phyloP scores from a whole-genome alignment of 2,329 filamentous ascomycete species.

The Dendryphion nanum region DNA sequence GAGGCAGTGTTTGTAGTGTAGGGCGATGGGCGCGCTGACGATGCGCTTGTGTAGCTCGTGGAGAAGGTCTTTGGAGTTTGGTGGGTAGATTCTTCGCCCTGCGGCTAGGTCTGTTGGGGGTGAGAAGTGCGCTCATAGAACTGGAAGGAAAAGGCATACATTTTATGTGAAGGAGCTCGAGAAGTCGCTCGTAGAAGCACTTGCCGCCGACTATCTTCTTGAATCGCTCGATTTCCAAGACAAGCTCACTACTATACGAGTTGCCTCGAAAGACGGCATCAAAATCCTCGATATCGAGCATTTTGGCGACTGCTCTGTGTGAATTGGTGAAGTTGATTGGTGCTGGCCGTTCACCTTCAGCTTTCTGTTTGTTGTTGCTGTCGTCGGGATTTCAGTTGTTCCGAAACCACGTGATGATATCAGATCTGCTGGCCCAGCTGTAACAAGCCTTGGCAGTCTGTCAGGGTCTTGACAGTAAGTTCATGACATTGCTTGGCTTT shows the following conservation, averaged over 20 bases:
- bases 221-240: conserved; percentile 62
- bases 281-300: conserved; percentile 67
- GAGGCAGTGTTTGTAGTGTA: conserved; percentile 78
- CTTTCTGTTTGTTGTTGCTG: no score
- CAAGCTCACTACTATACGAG: conserved; percentile 22
- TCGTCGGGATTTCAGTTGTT: no score
- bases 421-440: no score
- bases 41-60: conserved; percentile 70
- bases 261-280: conserved; percentile 60
- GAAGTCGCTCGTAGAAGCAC: conserved; percentile 77
- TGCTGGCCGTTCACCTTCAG: no score
- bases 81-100: conserved; percentile 70
- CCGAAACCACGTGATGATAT: no score
- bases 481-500: no score
- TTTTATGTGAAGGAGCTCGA: conserved; percentile 69
- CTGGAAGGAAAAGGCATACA: conserved; percentile 46
- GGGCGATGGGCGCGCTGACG: conserved; percentile 61
- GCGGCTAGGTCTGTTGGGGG: conserved; percentile 5
- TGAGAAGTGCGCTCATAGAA: background rate
- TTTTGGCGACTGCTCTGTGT: conserved; percentile 30
- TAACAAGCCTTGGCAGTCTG: no score
- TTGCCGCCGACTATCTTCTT: conserved; percentile 67
- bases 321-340: background rate
- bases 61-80: conserved; percentile 66
- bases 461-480: no score